Percentiles rank a stretch among this genome's conserved stretches.
phyloP scores from a whole-genome alignment of 2,329 filamentous ascomycete genomes.

The Penicillium crustosum region DNA sequence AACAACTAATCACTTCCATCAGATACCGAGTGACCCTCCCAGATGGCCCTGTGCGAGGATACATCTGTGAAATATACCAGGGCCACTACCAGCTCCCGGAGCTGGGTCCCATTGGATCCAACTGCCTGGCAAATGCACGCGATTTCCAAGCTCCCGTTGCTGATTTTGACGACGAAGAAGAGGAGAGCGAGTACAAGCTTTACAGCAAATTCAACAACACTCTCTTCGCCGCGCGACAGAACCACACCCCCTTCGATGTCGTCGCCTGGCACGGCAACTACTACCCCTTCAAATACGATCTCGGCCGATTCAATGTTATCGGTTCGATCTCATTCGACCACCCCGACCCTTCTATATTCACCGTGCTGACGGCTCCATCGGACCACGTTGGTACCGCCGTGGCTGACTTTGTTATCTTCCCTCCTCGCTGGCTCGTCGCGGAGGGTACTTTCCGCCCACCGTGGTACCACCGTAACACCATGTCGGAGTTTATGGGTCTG shows the following conservation, averaged over 20 bases:
- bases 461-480: constrained; percentile 66
- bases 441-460: constrained; percentile 62
- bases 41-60: constrained; percentile 64
- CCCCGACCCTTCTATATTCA: constrained; percentile 76
- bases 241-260: constrained; percentile 74
- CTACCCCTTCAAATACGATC: constrained; percentile 78
- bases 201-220: constrained; percentile 66
- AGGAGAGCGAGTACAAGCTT: constrained; percentile 54
- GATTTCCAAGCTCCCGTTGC: constrained; percentile 76
- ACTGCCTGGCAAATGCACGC: constrained; percentile 70
- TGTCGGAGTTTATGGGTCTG: constrained; percentile 66
- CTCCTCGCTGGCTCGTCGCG: constrained; percentile 62
- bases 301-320: constrained; percentile 73
- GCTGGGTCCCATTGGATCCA: constrained; percentile 71
- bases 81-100: constrained; percentile 71
- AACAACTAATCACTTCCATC: neutral
- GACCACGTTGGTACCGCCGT: constrained; percentile 61
- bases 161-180: constrained; percentile 61
- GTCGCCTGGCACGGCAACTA: constrained; percentile 81
- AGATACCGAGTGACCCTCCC: constrained; percentile 67
- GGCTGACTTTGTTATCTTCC: constrained; percentile 66
- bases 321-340: constrained; percentile 74
- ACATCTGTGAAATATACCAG: constrained; percentile 73
- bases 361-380: constrained; percentile 60
- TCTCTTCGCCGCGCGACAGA: constrained; percentile 65